phyloP scores from a whole-genome alignment of 1,139 yeast genomes.

The Hyphopichia pseudoburtonii region DNA sequence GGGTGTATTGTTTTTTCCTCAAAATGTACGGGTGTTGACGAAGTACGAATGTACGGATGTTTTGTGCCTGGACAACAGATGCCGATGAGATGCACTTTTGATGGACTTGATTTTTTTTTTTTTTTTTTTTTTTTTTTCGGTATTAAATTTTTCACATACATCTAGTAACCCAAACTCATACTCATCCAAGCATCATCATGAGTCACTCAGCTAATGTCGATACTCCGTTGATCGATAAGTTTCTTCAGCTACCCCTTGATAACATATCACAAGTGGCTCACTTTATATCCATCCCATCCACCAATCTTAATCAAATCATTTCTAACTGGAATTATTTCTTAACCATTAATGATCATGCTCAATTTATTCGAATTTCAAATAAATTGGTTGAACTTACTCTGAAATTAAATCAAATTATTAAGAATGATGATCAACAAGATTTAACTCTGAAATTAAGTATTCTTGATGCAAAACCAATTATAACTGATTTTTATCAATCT shows the following conservation, averaged over 20 bases:
- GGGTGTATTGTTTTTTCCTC: too few relatives aligned
- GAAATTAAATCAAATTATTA: slow-evolving; percentile 8
- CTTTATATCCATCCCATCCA: slow-evolving; percentile 18
- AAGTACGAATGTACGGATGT: too few relatives aligned
- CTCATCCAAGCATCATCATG: not conserved
- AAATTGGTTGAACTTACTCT: slow-evolving; percentile 13
- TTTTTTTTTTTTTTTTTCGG: too few relatives aligned
- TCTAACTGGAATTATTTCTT: slow-evolving; percentile 61
- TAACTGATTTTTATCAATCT: slow-evolving; percentile 43
- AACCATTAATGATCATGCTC: slow-evolving; percentile 59
- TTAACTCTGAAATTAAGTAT: slow-evolving; percentile 9
- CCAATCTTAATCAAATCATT: slow-evolving; percentile 20
- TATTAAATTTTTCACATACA: not conserved
- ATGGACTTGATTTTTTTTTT: too few relatives aligned
- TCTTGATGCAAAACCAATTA: slow-evolving; percentile 18
- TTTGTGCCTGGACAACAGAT: too few relatives aligned
- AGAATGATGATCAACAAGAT: slow-evolving; percentile 7
- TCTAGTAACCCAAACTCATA: too few relatives aligned
- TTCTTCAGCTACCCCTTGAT: slow-evolving; percentile 12
- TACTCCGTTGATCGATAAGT: slow-evolving; percentile 15
- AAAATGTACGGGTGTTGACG: too few relatives aligned
- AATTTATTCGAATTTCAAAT: slow-evolving; percentile 43
- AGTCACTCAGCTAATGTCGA: slow-evolving; percentile 16
- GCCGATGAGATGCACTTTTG: too few relatives aligned
- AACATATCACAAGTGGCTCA: slow-evolving; percentile 9